phyloP scores from a whole-genome alignment of 2,329 filamentous ascomycete genomes.

The Fusarium sp. region DNA sequence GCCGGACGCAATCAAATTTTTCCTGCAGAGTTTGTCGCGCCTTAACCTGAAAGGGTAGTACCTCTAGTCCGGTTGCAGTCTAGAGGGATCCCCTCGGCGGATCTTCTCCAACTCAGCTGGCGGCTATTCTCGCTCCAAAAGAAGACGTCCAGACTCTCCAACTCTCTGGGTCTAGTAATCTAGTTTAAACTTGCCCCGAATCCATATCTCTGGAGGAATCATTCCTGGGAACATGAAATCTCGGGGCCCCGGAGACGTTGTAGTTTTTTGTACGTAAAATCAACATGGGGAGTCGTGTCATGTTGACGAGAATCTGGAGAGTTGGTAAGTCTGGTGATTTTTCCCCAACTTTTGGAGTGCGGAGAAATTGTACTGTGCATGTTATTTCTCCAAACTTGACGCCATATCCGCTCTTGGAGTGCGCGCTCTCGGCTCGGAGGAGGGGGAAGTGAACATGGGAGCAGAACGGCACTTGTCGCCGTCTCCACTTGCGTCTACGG shows the following conservation, averaged over 20 bases:
- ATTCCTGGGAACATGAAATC: conserved; percentile 10
- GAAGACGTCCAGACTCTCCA: not conserved
- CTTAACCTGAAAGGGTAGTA: not conserved
- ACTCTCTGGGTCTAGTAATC: not conserved
- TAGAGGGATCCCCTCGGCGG: conserved; percentile 4
- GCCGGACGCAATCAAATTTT: conserved; percentile 16
- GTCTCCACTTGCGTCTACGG: conserved; percentile 20
- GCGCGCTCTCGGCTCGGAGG: conserved; percentile 15
- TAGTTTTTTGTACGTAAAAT: conserved; percentile 22
- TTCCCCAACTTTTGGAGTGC: conserved; percentile 23
- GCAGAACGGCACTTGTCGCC: conserved; percentile 18
- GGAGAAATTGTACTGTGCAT: conserved; percentile 9
- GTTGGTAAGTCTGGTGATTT: not conserved
- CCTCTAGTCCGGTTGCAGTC: not conserved
- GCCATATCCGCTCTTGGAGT: conserved; percentile 18
- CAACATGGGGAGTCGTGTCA: not conserved
- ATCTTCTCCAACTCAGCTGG: conserved; percentile 29
- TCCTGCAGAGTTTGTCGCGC: conserved; percentile 29
- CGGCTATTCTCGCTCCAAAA: conserved; percentile 29
- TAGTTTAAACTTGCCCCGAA: conserved; percentile 9
- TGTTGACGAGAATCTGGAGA: conserved; percentile 11
- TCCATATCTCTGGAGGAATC: not conserved
- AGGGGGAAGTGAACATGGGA: conserved; percentile 2
- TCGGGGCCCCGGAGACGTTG: conserved; percentile 27
- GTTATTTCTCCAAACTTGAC: conserved; percentile 28